Percentiles rank a stretch among this genome's conserved stretches.
phyloP scores from a whole-genome alignment of 495 filamentous ascomycete species.

The Aspergillus carlsbadensis region DNA sequence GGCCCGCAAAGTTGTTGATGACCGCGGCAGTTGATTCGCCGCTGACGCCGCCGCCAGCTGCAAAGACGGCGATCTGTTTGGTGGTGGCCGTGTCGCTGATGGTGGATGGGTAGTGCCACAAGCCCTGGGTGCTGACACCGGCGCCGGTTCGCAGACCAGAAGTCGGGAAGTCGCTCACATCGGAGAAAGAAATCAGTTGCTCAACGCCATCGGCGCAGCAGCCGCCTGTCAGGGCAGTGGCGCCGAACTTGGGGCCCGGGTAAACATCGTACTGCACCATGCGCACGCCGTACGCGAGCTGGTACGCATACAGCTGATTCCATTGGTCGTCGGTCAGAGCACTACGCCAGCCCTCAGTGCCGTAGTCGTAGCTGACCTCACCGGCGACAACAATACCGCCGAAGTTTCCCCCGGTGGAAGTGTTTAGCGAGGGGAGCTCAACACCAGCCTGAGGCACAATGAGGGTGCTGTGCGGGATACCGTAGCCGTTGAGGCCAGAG shows the following conservation, averaged over 20 bases:
- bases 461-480: slow-evolving; percentile 57
- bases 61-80: slow-evolving; percentile 54
- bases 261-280: slow-evolving; percentile 62
- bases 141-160: slow-evolving; percentile 49
- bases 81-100: slow-evolving; percentile 54
- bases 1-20: slow-evolving; percentile 57
- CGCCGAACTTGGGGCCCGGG: slow-evolving; percentile 52
- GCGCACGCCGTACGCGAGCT: slow-evolving; percentile 55
- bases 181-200: slow-evolving; percentile 50
- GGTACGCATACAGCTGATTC: slow-evolving; percentile 56
- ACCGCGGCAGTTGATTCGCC: slow-evolving; percentile 51
- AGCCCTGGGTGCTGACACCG: slow-evolving; percentile 51
- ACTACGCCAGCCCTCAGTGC: slow-evolving; percentile 43
- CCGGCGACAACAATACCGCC: slow-evolving; percentile 56
- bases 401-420: slow-evolving; percentile 51
- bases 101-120: slow-evolving; percentile 58
- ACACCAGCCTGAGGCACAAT: slow-evolving; percentile 53
- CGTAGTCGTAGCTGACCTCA: slow-evolving; percentile 57
- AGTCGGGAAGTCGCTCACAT: slow-evolving; percentile 47
- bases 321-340: slow-evolving; percentile 58
- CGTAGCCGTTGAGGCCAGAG: slow-evolving; percentile 58
- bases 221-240: slow-evolving; percentile 34
- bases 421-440: slow-evolving; percentile 51
- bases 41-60: slow-evolving; percentile 25
- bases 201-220: slow-evolving; percentile 52